A percentile compares a stretch with the other conserved stretches of the same genome.
These are phyloP conservation scores for Fusarium pininemorale DNA, from an alignment of 2,329 filamentous ascomycete genomes.

Conservation along the genomic window DNA sequence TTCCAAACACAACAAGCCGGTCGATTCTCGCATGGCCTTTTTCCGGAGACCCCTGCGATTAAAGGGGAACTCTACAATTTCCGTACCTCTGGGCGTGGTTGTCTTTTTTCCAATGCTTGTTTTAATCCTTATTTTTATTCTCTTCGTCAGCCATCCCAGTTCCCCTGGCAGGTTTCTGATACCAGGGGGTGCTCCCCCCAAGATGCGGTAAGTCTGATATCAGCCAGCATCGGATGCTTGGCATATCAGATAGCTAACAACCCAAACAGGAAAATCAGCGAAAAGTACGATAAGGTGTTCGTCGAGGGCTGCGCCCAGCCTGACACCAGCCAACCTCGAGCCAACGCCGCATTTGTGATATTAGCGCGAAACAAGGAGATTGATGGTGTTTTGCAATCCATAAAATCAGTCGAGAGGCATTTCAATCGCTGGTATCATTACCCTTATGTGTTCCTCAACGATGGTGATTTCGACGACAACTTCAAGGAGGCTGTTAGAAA, in stretches of 20 bases:
- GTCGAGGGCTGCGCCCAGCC: constrained; percentile 87
- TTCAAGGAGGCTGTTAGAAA: constrained; percentile 91
- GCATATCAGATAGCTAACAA: constrained; percentile 25
- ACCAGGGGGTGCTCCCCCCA: constrained; percentile 86
- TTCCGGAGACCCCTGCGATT: constrained; percentile 87
- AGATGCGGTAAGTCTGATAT: constrained; percentile 75
- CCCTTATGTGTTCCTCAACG: constrained; percentile 97
- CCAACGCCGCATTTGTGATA: constrained; percentile 95
- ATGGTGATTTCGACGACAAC: constrained; percentile 93
- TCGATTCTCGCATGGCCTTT: constrained; percentile 73
- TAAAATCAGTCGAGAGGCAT: constrained; percentile 97
- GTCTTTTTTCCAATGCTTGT: constrained; percentile 92
- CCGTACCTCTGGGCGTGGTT: constrained; percentile 90
- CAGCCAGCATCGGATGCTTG: background rate
- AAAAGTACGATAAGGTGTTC: constrained; percentile 97
- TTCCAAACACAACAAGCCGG: constrained; percentile 51
- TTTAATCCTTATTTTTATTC: constrained; percentile 86
- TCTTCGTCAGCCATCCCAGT: constrained; percentile 89
- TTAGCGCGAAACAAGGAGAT: constrained; percentile 95
- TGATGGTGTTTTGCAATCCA: constrained; percentile 92
- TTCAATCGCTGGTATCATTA: constrained; percentile 99
- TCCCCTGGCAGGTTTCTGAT: constrained; percentile 84
- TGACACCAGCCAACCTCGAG: constrained; percentile 80
- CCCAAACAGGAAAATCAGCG: constrained; percentile 85
- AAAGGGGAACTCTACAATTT: constrained; percentile 90